Evolutionary conservation across 2,329 filamentous ascomycete genomes (phyloP).

Genomic region (Scedosporium apiospermum): DNA sequence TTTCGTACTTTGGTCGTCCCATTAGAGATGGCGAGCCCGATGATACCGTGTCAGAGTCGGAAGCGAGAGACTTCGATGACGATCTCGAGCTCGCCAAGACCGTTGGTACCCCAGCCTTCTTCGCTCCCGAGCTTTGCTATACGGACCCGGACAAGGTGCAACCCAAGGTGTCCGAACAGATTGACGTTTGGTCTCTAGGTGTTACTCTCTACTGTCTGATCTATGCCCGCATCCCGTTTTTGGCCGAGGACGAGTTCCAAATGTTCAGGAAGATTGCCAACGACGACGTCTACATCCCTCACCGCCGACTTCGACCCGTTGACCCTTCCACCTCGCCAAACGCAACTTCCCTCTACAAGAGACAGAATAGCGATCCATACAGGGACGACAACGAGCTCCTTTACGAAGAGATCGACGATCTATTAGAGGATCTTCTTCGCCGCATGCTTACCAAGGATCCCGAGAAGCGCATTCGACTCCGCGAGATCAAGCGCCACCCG

Average conservation of each 20-base stretch:
- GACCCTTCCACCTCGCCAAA: slow-evolving; percentile 49
- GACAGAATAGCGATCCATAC: slow-evolving; percentile 55
- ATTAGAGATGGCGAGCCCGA: slow-evolving; percentile 74
- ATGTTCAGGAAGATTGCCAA: slow-evolving; percentile 89
- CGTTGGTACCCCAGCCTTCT: slow-evolving; percentile 94
- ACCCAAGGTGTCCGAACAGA: slow-evolving; percentile 79
- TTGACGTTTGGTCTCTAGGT: slow-evolving; percentile 94
- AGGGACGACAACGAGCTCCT: slow-evolving; percentile 68
- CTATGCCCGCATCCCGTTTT: slow-evolving; percentile 86
- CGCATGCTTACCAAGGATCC: slow-evolving; percentile 85
- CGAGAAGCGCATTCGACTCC: slow-evolving; percentile 74
- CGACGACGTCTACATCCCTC: slow-evolving; percentile 84
- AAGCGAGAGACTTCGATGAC: slow-evolving; percentile 81
- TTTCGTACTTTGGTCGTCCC: slow-evolving; percentile 89
- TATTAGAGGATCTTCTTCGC: slow-evolving; percentile 67
- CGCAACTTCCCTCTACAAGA: slow-evolving; percentile 44
- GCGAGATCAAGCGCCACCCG: slow-evolving; percentile 86
- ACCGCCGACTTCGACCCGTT: slow-evolving; percentile 68
- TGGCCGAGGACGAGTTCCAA: slow-evolving; percentile 83
- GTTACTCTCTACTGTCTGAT: slow-evolving; percentile 95
- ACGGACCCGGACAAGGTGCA: slow-evolving; percentile 63
- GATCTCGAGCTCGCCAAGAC: slow-evolving; percentile 96
- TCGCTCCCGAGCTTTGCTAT: slow-evolving; percentile 91
- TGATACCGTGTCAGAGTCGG: slow-evolving; percentile 66
- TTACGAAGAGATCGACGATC: slow-evolving; percentile 78